Conservation (phyloP, 768 basidiomycete species). For the Pulveroboletus sp. region DNA sequence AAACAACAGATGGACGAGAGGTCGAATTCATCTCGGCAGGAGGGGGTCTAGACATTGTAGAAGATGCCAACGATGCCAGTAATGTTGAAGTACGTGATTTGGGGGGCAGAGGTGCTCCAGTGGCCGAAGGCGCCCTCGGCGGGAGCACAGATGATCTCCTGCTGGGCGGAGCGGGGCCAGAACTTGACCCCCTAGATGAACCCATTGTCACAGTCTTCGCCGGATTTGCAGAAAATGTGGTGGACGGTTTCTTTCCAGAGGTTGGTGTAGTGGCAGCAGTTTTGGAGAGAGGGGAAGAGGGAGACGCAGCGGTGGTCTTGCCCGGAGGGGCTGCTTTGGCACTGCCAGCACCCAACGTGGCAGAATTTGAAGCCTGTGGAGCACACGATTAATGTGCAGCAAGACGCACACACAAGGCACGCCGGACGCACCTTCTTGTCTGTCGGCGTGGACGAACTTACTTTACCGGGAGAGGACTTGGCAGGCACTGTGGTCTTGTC, state of each 20-base stretch:
- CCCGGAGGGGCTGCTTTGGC: constrained; percentile 41
- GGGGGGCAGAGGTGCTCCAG: constrained; percentile 31
- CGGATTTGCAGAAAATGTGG: constrained; percentile 26
- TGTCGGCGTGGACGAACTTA: constrained; percentile 46
- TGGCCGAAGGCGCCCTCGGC: constrained; percentile 36
- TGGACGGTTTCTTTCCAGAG: constrained; percentile 26
- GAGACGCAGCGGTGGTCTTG: constrained; percentile 37
- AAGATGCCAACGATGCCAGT: constrained; percentile 23
- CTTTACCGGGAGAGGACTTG: constrained; percentile 43
- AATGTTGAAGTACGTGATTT: constrained; percentile 37
- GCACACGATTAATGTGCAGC: constrained; percentile 26
- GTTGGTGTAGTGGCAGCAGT: constrained; percentile 27
- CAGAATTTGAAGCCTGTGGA: constrained; percentile 56
- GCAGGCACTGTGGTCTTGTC: constrained; percentile 36
- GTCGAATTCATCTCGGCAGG: constrained; percentile 22
- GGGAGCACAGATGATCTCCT: constrained; percentile 31
- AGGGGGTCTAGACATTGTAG: constrained; percentile 18
- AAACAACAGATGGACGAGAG: constrained; percentile 48
- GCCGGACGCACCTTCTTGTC: constrained; percentile 61
- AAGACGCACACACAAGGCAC: constrained; percentile 15
- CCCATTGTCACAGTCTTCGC: constrained; percentile 33
- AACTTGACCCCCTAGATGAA: constrained; percentile 26
- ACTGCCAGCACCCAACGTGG: constrained; percentile 58
- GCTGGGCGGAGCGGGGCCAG: constrained; percentile 30
- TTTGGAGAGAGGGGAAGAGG: constrained; percentile 31